These are phyloP conservation scores for Diplogelasinospora grovesii DNA, from an alignment of 495 filamentous ascomycete species.

Conservation along the genomic window DNA sequence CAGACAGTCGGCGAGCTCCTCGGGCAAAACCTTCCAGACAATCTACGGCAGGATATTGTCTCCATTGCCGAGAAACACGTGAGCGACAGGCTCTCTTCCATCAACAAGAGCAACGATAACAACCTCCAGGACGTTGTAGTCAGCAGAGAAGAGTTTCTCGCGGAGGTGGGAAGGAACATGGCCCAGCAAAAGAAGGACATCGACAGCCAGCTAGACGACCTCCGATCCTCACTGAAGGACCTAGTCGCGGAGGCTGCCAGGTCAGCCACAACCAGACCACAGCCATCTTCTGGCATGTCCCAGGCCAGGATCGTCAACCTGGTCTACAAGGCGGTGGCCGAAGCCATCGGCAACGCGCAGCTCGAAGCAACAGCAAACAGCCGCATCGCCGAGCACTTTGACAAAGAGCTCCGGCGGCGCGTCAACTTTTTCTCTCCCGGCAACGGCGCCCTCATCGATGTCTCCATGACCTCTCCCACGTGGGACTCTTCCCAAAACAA, in stretches of 20 bases:
- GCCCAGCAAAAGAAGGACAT: constrained; percentile 13
- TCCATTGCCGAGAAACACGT: too few relatives aligned
- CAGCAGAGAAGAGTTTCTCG: constrained; percentile 20
- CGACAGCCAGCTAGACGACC: constrained; percentile 10
- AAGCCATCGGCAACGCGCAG: constrained; percentile 27
- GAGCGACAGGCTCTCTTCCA: too few relatives aligned
- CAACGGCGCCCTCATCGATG: constrained; percentile 29
- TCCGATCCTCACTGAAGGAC: constrained; percentile 12
- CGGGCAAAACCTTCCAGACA: constrained; percentile 5
- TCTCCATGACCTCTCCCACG: constrained; percentile 18
- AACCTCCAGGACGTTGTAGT: constrained; percentile 8
- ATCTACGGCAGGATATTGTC: neutral
- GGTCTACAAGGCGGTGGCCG: constrained; percentile 30
- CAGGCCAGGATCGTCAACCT: constrained; percentile 26
- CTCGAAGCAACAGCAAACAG: constrained; percentile 26
- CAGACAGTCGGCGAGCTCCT: constrained; percentile 19
- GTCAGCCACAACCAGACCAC: neutral
- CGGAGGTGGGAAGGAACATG: constrained; percentile 16
- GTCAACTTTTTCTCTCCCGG: constrained; percentile 37
- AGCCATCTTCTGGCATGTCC: constrained; percentile 13
- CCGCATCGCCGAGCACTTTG: constrained; percentile 17
- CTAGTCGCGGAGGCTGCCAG: constrained; percentile 11
- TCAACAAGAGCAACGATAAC: constrained; percentile 3
- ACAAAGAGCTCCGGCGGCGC: constrained; percentile 26
- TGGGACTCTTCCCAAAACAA: constrained; percentile 16